Conservation (phyloP, 2,329 filamentous ascomycete genomes). For the Mycosphaerella sp. region DNA sequence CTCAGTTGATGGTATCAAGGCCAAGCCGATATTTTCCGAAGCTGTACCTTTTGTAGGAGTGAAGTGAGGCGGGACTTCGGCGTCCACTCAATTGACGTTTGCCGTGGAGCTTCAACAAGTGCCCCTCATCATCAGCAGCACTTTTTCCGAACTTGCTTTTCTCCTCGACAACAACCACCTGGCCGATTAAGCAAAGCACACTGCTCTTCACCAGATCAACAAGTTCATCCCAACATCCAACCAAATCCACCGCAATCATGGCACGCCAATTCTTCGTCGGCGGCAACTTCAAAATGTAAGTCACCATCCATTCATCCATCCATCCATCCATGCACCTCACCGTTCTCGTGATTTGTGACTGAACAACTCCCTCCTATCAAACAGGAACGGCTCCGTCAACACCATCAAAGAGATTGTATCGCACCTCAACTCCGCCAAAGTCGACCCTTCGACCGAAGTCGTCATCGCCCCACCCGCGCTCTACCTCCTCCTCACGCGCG, state of each 20-base stretch:
- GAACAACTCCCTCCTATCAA: conserved; percentile 13
- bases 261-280: conserved; percentile 41
- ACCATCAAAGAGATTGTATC: conserved; percentile 72
- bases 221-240: not conserved
- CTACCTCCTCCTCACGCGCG: conserved; percentile 82
- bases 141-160: not conserved
- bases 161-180: not conserved
- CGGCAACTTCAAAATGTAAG: conserved; percentile 95
- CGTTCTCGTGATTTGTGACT: too few relatives aligned
- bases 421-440: conserved; percentile 77
- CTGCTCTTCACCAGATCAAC: not conserved
- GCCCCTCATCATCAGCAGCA: not conserved
- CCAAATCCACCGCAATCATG: conserved; percentile 32
- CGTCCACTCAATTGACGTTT: not conserved
- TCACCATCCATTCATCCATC: conserved; percentile 18
- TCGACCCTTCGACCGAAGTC: conserved; percentile 79
- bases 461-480: conserved; percentile 86
- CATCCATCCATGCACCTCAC: not conserved
- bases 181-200: not conserved
- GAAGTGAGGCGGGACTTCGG: not conserved
- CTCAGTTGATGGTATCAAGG: not conserved
- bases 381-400: conserved; percentile 74
- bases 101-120: not conserved
- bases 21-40: not conserved
- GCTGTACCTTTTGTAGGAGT: too few relatives aligned